phyloP scores from a whole-genome alignment of 2,329 filamentous ascomycete species.

The Aspergillus japonicus region DNA sequence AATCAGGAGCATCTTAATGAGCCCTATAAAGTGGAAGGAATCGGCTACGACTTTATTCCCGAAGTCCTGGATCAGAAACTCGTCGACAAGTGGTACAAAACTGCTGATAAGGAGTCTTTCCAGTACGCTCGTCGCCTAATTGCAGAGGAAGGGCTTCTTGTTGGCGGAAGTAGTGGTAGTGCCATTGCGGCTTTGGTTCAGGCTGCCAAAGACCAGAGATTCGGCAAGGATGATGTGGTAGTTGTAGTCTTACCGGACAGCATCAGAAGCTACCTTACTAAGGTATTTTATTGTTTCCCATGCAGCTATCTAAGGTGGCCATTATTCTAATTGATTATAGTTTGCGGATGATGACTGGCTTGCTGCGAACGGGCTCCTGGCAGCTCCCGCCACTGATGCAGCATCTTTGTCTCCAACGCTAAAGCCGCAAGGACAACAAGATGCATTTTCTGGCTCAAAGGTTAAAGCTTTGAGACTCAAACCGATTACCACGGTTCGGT shows the following conservation, averaged over 20 bases:
- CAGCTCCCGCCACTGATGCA: conserved; percentile 53
- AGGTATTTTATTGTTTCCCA: conserved; percentile 49
- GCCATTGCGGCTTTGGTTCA: conserved; percentile 79
- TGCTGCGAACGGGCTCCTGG: conserved; percentile 87
- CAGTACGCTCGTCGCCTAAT: conserved; percentile 86
- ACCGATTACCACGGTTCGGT: conserved; percentile 81
- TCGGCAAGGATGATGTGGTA: conserved; percentile 79
- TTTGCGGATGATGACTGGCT: conserved; percentile 99
- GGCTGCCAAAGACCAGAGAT: conserved; percentile 72
- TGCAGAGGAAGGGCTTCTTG: conserved; percentile 87
- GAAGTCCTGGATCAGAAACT: conserved; percentile 79
- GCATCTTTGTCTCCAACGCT: conserved; percentile 33
- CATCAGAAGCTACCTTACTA: conserved; percentile 94
- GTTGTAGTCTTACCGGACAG: conserved; percentile 93
- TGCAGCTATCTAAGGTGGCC: background rate
- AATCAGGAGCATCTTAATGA: conserved; percentile 80
- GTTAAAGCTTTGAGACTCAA: conserved; percentile 83
- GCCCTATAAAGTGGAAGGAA: conserved; percentile 96
- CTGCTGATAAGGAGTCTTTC: conserved; percentile 88
- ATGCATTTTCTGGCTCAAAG: conserved; percentile 75
- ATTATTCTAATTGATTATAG: conserved; percentile 34
- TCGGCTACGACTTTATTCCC: conserved; percentile 97
- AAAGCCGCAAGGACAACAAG: conserved; percentile 47
- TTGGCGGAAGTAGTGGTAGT: conserved; percentile 90
- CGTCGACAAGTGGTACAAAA: conserved; percentile 98